Base-by-base conservation (phyloP, 768 basidiomycete species). In the Leccinum arenicola region DNA sequence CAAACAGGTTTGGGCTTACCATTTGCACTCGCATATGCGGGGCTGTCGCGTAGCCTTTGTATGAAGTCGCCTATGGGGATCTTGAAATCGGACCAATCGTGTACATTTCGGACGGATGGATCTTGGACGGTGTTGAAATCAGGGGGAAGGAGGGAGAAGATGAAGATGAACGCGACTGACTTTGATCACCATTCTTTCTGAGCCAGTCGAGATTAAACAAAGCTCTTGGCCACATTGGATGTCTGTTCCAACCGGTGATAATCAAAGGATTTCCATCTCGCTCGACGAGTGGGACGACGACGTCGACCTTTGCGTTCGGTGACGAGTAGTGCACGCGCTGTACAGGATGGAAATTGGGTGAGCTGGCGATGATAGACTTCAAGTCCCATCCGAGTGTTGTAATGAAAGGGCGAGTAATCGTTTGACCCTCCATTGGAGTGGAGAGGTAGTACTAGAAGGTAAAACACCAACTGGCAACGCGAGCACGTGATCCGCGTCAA, bases 101-200 rank as follows among this genome's bases (percentile, higher is more conserved):
- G 80, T 7, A 92, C 74, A 61, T 93, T 87, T 33, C 91, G 82
- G 29, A 82, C 87, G 19, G 69, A 69, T 23, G 88, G 81, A 11
- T 78, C 88, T 89, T 15, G 29, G n/a, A 21, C 17, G 48, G 25
- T 23, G 6, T 45, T 45, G 27, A 45, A 6, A 36, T 75, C 33
- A 60, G 59, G 43, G 43, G 56, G 25, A 56, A 45, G 11, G n/a
- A 4, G 15, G 14, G 14, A 15, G 23, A 23, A 17, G 19, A 54
- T 11, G 31, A 29, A 29, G 29, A 29, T 29, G 29, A 38, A 31
- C 2, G 14, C 6, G 27, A 58, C 66, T 31, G 15, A 75, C 71
- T 64, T 61, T 66, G 63, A 55, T 62, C 62, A 1, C 76, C 70
- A 56, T 83, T 60, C 19, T 68, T 60, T 15, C 66, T 59, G 14